These are phyloP conservation scores for Talaromyces sp. DNA, from an alignment of 2,329 filamentous ascomycete species.

Conservation along the genomic window DNA sequence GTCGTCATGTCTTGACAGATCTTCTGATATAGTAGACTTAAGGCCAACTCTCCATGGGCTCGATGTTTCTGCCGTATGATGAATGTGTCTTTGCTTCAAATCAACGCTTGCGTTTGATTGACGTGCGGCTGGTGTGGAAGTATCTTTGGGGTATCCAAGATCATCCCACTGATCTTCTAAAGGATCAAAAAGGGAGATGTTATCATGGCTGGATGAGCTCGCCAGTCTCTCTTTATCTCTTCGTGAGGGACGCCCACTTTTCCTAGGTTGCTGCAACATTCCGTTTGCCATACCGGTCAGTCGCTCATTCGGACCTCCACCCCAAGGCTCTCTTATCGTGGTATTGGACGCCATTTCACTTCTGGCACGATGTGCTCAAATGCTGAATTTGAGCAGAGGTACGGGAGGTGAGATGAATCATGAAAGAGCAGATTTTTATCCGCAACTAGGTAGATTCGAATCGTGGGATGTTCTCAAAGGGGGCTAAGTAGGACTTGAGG, in stretches of 20 bases:
- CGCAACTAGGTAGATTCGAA: background rate
- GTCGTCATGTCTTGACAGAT: background rate
- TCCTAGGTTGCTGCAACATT: background rate
- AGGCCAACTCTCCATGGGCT: background rate
- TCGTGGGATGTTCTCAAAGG: background rate
- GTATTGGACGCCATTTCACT: background rate
- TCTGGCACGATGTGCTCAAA: background rate
- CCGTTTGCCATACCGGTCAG: background rate
- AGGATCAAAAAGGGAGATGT: background rate
- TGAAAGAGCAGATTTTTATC: background rate
- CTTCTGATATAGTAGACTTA: background rate
- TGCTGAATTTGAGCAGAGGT: background rate
- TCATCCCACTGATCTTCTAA: background rate
- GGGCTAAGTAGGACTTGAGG: background rate
- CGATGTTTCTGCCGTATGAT: background rate
- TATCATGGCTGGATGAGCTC: background rate
- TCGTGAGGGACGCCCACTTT: background rate
- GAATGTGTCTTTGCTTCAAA: background rate
- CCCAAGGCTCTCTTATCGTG: background rate
- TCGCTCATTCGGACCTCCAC: background rate
- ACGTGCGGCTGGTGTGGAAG: background rate
- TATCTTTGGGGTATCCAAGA: background rate
- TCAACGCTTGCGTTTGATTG: background rate
- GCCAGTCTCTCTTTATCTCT: background rate
- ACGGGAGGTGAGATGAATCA: background rate